Evolutionary conservation across 345 rosid genomes (phyloP), one percentile per base, ranked within the genome.

Genomic region (Salix caprea): DNA sequence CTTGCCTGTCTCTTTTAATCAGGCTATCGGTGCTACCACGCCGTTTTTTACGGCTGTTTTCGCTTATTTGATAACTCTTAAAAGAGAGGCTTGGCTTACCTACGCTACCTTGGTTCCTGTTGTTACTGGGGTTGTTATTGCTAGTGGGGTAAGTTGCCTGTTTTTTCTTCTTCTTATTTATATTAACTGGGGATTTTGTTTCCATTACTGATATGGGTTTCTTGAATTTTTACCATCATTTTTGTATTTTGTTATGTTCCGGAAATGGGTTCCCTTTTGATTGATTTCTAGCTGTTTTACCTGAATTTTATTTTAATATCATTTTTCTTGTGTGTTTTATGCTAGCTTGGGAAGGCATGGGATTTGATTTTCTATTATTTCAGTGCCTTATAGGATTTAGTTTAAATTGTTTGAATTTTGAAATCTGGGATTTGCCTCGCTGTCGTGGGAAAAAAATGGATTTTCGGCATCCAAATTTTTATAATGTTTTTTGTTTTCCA

Each of bases 11-110:
- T 90, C 96, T 10, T 96, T 96, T 66, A 96, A 88, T 70, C 99
- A 96, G 81, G 99, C 99, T 0, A 77, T 96, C 67, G 99, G 99
- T 48, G 99, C 99, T 11, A 96, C 99, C 62, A 96, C 99, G 50
- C 99, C 99, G 48, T 96, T 96, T 77, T 96, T 96, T 81, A 96
- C 99, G 0, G 99, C 99, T 0, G 91, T 96, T 66, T 94, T 96
- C 68, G 99, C 99, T 52, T 96, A 96, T 81, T 70, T 92, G 83
- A 92, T 94, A 83, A 96, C 97, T 0, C 71, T 90, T 15, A 94
- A 90, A 84, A 86, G 97, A 32, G 99, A 96, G 85, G 97, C 97
- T 74, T 96, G 99, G 99, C 86, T 94, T 64, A 96, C 99, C 77
- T 96, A 96, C 71, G 66, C 90, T 70, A 89, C 99, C 70, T 88